Conservation (phyloP, 805 yeast genomes). For the Ogataea wickerhamii region DNA sequence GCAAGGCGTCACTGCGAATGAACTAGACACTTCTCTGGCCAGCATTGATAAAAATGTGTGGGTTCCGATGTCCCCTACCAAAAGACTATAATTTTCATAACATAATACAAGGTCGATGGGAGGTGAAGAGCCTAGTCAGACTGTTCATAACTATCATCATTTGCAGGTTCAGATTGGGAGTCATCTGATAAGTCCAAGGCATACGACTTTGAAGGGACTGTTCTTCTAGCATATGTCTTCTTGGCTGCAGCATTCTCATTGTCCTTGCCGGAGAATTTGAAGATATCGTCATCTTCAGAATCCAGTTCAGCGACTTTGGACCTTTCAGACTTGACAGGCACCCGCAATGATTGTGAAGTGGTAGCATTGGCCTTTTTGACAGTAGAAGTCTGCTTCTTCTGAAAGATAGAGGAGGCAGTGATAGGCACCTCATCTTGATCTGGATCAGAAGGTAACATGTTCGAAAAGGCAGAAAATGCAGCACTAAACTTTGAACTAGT, state of each 20-base stretch:
- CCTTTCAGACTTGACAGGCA: not conserved
- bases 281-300: constrained; percentile 12
- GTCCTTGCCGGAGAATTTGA: not conserved
- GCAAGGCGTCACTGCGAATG: constrained; percentile 13
- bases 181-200: constrained; percentile 15
- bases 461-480: constrained; percentile 19
- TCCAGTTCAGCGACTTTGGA: constrained; percentile 3
- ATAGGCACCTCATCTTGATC: constrained; percentile 7
- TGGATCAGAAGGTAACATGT: constrained; percentile 2
- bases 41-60: constrained; percentile 11
- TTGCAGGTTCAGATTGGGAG: constrained; percentile 11
- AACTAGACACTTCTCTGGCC: not conserved
- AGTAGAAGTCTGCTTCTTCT: constrained; percentile 7
- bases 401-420: constrained; percentile 18
- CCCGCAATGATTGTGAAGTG: not conserved
- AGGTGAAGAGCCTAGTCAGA: constrained; percentile 9
- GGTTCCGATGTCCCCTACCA: constrained; percentile 33
- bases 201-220: constrained; percentile 18
- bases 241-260: constrained; percentile 9
- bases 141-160: constrained; percentile 21
- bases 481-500: constrained; percentile 21
- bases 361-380: constrained; percentile 8
- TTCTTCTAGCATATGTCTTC: constrained; percentile 13
- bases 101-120: not conserved
- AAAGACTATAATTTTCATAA: constrained; percentile 14